These are phyloP conservation scores for Paspalum notatum DNA, from an alignment of 176 grass and related monocot species.

Conservation along the genomic window DNA sequence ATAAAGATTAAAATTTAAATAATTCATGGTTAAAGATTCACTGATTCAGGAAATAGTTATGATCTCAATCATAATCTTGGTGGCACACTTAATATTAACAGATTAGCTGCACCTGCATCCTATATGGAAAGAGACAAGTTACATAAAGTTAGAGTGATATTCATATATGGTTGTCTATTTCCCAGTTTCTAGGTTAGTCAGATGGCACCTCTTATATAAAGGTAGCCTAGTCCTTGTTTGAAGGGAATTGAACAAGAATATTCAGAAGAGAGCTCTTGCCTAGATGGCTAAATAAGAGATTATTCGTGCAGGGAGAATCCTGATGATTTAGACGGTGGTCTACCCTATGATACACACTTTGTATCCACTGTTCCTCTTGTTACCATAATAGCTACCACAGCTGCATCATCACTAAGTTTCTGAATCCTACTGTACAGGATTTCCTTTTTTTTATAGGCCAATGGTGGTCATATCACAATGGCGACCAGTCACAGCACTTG, in stretches of 20 bases:
- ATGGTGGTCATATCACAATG: not conserved
- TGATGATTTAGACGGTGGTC: not conserved
- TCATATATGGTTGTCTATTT: not conserved
- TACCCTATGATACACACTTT: not conserved
- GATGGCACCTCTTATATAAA: not conserved
- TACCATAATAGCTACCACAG: too few species aligned
- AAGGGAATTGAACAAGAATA: not conserved
- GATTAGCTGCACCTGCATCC: conserved; percentile 5
- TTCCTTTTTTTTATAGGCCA: not conserved
- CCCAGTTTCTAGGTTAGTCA: not conserved
- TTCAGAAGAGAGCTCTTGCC: not conserved
- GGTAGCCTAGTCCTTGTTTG: not conserved
- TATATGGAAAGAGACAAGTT: conserved; percentile 1
- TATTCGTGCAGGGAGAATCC: not conserved
- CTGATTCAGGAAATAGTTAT: not conserved
- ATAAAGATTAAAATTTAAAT: not conserved
- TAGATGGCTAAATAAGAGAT: not conserved
- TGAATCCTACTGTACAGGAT: too few species aligned
- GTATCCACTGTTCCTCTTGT: not conserved
- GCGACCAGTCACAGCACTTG: not conserved
- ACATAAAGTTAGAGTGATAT: not conserved
- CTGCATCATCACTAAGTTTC: too few species aligned
- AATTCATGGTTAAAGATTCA: not conserved
- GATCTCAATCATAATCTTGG: not conserved
- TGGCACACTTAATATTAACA: conserved; percentile 11